phyloP scores from a whole-genome alignment of 2,329 filamentous ascomycete species.

The Macrophomina tecta region DNA sequence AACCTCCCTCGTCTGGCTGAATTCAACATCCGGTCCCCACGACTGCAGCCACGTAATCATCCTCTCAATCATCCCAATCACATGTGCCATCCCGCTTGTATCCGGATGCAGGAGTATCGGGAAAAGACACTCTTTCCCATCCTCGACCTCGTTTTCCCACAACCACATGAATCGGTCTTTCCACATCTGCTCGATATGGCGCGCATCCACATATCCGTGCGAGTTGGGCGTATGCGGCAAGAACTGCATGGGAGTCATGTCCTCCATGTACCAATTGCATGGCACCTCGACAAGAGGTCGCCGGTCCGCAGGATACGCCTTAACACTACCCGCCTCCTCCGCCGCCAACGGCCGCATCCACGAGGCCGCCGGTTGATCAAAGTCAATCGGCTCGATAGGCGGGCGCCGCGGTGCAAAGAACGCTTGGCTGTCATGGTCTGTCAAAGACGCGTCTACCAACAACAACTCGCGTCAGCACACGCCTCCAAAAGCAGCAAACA shows the following conservation, averaged over 20 bases:
- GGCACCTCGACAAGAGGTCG: slow-evolving; percentile 55
- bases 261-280: slow-evolving; percentile 59
- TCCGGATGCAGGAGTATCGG: slow-evolving; percentile 63
- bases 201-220: slow-evolving; percentile 64
- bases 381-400: slow-evolving; percentile 50
- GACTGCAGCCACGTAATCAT: slow-evolving; percentile 58
- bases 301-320: slow-evolving; percentile 33
- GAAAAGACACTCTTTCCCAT: slow-evolving; percentile 51
- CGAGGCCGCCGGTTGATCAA: slow-evolving; percentile 40
- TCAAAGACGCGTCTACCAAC: slow-evolving; percentile 52
- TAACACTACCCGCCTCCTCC: background rate
- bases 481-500: background rate
- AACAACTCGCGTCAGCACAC: background rate
- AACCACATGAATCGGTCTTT: slow-evolving; percentile 65
- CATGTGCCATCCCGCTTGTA: slow-evolving; percentile 66
- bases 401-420: slow-evolving; percentile 55
- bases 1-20: slow-evolving; percentile 32
- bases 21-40: slow-evolving; percentile 54
- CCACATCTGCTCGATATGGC: slow-evolving; percentile 66
- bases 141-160: slow-evolving; percentile 43
- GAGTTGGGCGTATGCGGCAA: slow-evolving; percentile 57
- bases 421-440: slow-evolving; percentile 57
- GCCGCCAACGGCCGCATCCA: slow-evolving; percentile 54
- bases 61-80: slow-evolving; percentile 63
- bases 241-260: slow-evolving; percentile 58